A percentile compares a stretch with the other conserved stretches of the same genome.
Conservation (phyloP, 345 rosid genomes). For the Boechera divaricarpa region DNA sequence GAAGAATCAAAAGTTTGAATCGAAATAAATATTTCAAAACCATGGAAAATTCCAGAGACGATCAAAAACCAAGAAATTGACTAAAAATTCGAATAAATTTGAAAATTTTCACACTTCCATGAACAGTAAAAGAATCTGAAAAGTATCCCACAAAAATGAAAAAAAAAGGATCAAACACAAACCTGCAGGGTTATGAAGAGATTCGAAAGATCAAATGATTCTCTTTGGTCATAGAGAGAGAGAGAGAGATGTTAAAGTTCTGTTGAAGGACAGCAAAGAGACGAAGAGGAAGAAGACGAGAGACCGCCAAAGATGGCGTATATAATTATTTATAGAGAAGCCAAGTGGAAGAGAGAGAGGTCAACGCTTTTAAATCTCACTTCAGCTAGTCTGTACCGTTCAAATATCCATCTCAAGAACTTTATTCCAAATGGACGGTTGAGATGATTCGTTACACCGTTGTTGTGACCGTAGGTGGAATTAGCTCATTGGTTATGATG, state of each 20-base stretch:
- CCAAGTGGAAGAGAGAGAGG: conserved; percentile 41
- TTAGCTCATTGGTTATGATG: conserved; percentile 34
- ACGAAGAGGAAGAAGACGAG: conserved; percentile 30
- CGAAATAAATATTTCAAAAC: too few relatives aligned
- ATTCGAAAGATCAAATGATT: conserved; percentile 1
- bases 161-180: conserved; percentile 4
- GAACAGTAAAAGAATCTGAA: conserved; percentile 11
- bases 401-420: neutral
- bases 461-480: conserved; percentile 33
- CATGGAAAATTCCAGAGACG: neutral
- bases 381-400: conserved; percentile 18
- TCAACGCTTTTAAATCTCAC: conserved; percentile 35
- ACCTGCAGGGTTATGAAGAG: conserved; percentile 27
- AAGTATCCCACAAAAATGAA: neutral
- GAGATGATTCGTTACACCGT: neutral
- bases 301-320: conserved; percentile 40
- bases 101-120: neutral
- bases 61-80: neutral
- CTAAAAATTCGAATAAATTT: neutral
- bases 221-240: conserved; percentile 15
- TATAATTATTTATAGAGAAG: conserved; percentile 32
- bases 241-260: conserved; percentile 22
- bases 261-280: conserved; percentile 33
- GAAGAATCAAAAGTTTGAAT: neutral
- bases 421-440: conserved; percentile 26